Percentiles rank a stretch among this genome's conserved stretches.
These are phyloP conservation scores for Albophoma yamanashiensis DNA, from an alignment of 2,329 filamentous ascomycete species.

Conservation along the genomic window DNA sequence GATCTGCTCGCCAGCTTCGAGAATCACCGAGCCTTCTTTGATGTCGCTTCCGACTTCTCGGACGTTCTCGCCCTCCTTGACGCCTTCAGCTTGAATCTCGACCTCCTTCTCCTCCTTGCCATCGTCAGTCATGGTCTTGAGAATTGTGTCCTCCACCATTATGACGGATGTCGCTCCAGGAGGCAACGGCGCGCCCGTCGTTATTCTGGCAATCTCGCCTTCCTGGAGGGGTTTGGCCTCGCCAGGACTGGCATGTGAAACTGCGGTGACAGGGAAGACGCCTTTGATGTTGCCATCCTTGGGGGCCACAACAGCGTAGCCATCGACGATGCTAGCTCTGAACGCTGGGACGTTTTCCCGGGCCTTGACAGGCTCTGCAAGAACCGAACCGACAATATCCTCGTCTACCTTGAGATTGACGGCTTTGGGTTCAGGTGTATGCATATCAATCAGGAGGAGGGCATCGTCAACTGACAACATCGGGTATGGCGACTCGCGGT, in stretches of 20 bases:
- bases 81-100: conserved; percentile 69
- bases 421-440: conserved; percentile 55
- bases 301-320: conserved; percentile 73
- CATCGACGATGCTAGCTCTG: conserved; percentile 91
- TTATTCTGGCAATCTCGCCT: conserved; percentile 80
- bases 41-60: conserved; percentile 88
- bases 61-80: conserved; percentile 75
- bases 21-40: conserved; percentile 53
- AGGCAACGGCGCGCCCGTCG: conserved; percentile 85
- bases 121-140: conserved; percentile 67
- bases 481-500: conserved; percentile 81
- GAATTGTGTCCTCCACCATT: conserved; percentile 81
- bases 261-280: conserved; percentile 71
- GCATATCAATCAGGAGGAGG: conserved; percentile 56
- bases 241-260: conserved; percentile 75
- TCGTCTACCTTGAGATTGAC: conserved; percentile 51
- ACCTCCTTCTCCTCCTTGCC: conserved; percentile 78
- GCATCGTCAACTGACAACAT: conserved; percentile 85
- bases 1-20: conserved; percentile 71
- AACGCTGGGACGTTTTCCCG: conserved; percentile 83
- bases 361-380: conserved; percentile 75
- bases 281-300: conserved; percentile 58
- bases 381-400: conserved; percentile 60
- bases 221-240: conserved; percentile 53
- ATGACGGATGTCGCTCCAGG: conserved; percentile 83